Percentiles rank a stretch among this genome's conserved stretches.
Conservation (phyloP, 305 asterid species). For the Fraxinus latifolia region DNA sequence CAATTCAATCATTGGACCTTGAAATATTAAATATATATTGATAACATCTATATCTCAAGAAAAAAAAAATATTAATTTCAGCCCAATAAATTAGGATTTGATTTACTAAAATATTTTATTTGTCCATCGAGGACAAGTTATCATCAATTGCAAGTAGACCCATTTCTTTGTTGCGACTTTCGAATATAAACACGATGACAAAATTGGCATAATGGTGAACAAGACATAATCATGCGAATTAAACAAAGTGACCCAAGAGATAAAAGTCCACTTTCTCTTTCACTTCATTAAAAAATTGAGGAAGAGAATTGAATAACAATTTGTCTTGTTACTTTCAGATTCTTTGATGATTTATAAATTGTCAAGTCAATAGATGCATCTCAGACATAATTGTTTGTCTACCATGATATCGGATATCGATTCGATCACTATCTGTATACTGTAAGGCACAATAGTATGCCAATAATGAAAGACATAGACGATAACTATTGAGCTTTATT, state of each 20-base stretch:
- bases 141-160: neutral
- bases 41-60: neutral
- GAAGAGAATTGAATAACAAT: neutral
- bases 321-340: neutral
- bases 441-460: neutral
- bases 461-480: neutral
- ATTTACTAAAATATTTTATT: neutral
- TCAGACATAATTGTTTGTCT: neutral
- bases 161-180: neutral
- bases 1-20: neutral
- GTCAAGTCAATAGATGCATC: neutral
- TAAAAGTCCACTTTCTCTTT: neutral
- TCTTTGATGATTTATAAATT: neutral
- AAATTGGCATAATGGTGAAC: neutral
- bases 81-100: neutral
- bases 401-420: neutral
- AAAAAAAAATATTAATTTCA: neutral
- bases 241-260: neutral
- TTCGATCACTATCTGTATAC: neutral
- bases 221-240: neutral
- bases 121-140: neutral
- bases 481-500: too few species aligned
- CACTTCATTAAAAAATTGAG: neutral
- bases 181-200: neutral
- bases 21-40: neutral